A percentile compares a stretch with the other conserved stretches of the same genome.
These are phyloP conservation scores for Pyrenopolyporus hunteri DNA, from an alignment of 495 filamentous ascomycete species.

Conservation along the genomic window DNA sequence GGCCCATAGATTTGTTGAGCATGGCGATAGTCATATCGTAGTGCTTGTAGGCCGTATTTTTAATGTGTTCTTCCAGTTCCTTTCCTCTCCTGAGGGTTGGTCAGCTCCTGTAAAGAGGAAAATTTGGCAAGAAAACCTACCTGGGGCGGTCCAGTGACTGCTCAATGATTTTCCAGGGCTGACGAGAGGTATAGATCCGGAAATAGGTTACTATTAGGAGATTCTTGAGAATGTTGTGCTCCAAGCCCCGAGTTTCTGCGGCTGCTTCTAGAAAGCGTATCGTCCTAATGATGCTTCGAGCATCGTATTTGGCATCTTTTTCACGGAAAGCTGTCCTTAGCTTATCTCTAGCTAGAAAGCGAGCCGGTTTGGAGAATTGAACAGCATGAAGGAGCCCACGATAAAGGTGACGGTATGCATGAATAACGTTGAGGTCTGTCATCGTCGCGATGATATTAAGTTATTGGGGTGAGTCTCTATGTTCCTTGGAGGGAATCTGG, in stretches of 20 bases:
- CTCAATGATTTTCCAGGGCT: constrained; percentile 9
- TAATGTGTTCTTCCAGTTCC: constrained; percentile 4
- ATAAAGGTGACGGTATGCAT: constrained; percentile 82
- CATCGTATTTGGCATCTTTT: constrained; percentile 60
- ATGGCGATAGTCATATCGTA: constrained; percentile 72
- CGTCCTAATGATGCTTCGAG: constrained; percentile 70
- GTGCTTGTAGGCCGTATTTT: constrained; percentile 53
- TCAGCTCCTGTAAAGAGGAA: constrained; percentile 6
- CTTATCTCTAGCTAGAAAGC: constrained; percentile 66
- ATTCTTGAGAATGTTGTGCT: constrained; percentile 82
- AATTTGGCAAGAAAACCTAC: not conserved
- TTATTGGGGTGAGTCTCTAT: too few relatives aligned
- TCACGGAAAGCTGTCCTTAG: constrained; percentile 76
- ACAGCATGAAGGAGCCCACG: constrained; percentile 76
- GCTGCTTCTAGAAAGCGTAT: constrained; percentile 78
- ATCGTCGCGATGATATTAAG: constrained; percentile 19
- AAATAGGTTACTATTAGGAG: constrained; percentile 56
- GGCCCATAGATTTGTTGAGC: constrained; percentile 73
- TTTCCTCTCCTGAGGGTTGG: constrained; percentile 4
- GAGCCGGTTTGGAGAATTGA: constrained; percentile 78
- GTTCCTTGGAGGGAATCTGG: too few relatives aligned
- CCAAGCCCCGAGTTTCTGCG: constrained; percentile 66
- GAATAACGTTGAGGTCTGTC: constrained; percentile 57
- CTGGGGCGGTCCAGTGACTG: not conserved
- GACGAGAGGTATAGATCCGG: not conserved